Evolutionary conservation across 345 rosid species (phyloP), one percentile per base, ranked within the genome.

Genomic region (Corymbia maculata): DNA sequence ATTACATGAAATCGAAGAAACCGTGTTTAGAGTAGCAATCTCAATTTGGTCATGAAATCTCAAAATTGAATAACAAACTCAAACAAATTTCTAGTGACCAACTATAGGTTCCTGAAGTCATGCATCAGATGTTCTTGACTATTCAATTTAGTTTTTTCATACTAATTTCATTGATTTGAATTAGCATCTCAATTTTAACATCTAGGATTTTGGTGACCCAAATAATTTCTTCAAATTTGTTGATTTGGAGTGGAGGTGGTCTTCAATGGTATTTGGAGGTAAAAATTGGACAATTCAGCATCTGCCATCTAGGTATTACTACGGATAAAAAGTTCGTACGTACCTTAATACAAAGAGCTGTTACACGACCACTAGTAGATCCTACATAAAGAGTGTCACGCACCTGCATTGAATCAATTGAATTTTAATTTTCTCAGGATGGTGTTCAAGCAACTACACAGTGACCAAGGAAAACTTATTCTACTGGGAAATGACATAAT

Each of bases 301-400:
- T 42, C 28, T 42, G 49, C 47, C 42, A 85, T 52, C 47, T 0
- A 14, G 87, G 14, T 75, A 75, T 42, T 75, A n/a, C n/a, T n/a
- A n/a, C n/a, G 1, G 44, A n/a, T 32, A 28, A 55, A 52, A 36
- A 85, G 87, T 85, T 36, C 28, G 68, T 11, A 26, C 9, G 88
- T 92, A 97, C 99, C 97, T 94, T 91, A 89, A 95, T 44, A 82
- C 96, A 98, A 89, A 96, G 52, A 89, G 99, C 98, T 89, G 95
- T 94, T 87, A 98, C 92, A 32, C 93, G 94, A 47, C 99, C 99
- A 90, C 92, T 93, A 66, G 99, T 98, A 70, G 99, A 95, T 90
- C 96, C 97, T 90, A 95, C 98, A 86, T 94, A 96, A 85, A 98
- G 93, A 59, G 87, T 87, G 52, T 88, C 75, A 85, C 75, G 93